Conservation (phyloP, 306 rosid species). For the Corylus americana region DNA sequence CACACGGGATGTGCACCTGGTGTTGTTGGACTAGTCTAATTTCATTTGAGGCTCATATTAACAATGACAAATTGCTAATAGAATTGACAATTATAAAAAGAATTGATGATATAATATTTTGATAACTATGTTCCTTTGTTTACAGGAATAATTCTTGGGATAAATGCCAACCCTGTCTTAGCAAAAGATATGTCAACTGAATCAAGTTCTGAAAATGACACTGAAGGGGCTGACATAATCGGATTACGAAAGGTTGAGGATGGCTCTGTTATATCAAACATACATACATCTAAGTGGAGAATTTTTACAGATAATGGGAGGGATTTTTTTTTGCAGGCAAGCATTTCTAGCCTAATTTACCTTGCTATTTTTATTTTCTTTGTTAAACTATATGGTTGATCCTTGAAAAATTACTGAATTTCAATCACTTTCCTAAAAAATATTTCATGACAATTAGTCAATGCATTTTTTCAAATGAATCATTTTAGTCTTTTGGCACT, state of each 20-base stretch:
- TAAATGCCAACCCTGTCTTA: slow-evolving; percentile 59
- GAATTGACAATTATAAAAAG: not conserved
- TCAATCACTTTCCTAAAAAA: not conserved
- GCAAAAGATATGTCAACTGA: slow-evolving; percentile 55
- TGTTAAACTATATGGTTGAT: not conserved
- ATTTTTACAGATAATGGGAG: slow-evolving; percentile 82
- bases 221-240: slow-evolving; percentile 33
- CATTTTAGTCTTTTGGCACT: not conserved
- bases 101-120: slow-evolving; percentile 19
- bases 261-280: slow-evolving; percentile 76
- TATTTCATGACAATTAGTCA: not conserved
- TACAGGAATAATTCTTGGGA: slow-evolving; percentile 62
- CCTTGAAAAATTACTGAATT: not conserved
- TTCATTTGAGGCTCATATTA: not conserved
- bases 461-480: not conserved
- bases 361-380: not conserved
- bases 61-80: not conserved
- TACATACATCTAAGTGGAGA: slow-evolving; percentile 98
- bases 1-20: not conserved
- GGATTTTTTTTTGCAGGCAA: slow-evolving; percentile 72
- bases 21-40: not conserved
- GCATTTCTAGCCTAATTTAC: slow-evolving; percentile 1
- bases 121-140: slow-evolving; percentile 25
- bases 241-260: slow-evolving; percentile 76
- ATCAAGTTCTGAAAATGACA: slow-evolving; percentile 43